A percentile compares a stretch with the other conserved stretches of the same genome.
Evolutionary conservation across 129 eudicot genomes (phyloP).

Genomic region (Tagetes erecta): DNA sequence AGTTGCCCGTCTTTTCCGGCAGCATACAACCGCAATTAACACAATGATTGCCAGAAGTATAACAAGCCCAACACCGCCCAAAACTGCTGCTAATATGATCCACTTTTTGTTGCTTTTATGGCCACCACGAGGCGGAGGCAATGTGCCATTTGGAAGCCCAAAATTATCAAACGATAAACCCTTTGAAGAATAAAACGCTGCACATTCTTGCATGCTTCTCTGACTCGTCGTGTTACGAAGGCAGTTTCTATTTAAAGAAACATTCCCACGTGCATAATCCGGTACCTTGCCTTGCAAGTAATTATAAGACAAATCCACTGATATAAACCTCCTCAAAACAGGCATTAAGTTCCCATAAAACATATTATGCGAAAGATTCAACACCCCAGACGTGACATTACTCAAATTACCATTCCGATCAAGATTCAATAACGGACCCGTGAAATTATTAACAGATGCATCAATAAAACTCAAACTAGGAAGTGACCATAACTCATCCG

Average conservation of each 20-base stretch:
- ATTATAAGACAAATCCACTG: slow-evolving; percentile 68
- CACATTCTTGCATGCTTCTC: slow-evolving; percentile 45
- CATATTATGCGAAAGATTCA: slow-evolving; percentile 66
- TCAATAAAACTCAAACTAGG: slow-evolving; percentile 63
- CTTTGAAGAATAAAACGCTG: slow-evolving; percentile 47
- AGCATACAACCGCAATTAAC: slow-evolving; percentile 45
- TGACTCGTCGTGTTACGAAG: slow-evolving; percentile 48
- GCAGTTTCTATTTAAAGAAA: slow-evolving; percentile 46
- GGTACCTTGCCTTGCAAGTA: slow-evolving; percentile 81
- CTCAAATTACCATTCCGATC: slow-evolving; percentile 29
- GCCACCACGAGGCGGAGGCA: slow-evolving; percentile 36
- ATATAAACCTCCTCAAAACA: slow-evolving; percentile 50
- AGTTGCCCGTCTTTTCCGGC: slow-evolving; percentile 42
- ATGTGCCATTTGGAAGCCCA: slow-evolving; percentile 47
- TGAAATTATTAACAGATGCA: slow-evolving; percentile 69
- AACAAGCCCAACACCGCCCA: slow-evolving; percentile 64
- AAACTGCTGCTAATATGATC: slow-evolving; percentile 64
- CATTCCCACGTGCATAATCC: slow-evolving; percentile 35
- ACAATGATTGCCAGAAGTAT: slow-evolving; percentile 36
- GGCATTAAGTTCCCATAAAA: slow-evolving; percentile 65
- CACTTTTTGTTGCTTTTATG: slow-evolving; percentile 47
- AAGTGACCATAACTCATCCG: slow-evolving; percentile 68
- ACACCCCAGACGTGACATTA: slow-evolving; percentile 38
- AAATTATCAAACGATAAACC: slow-evolving; percentile 57
- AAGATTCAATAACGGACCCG: slow-evolving; percentile 58